phyloP scores from a whole-genome alignment of 192 early-diverging fungal species.

The Coemansia sp. region DNA sequence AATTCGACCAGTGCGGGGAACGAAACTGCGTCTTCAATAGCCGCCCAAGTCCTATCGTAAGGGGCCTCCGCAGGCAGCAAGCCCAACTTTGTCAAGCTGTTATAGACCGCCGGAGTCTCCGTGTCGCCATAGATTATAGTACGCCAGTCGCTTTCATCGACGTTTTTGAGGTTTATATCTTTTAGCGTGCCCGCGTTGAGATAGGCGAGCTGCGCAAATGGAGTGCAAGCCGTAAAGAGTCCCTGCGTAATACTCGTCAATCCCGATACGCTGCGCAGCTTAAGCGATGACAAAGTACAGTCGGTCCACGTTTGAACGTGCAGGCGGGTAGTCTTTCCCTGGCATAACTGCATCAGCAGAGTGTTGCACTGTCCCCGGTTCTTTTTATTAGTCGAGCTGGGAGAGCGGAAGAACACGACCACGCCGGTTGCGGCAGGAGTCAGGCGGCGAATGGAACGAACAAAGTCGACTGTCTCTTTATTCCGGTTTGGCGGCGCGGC shows the following conservation, averaged over 20 bases:
- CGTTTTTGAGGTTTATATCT: not conserved
- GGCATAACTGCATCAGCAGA: not conserved
- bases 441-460: not conserved
- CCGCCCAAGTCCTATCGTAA: not conserved
- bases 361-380: not conserved
- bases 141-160: not conserved
- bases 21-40: not conserved
- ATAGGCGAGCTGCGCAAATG: not conserved
- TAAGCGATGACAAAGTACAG: not conserved
- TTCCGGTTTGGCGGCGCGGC: not conserved
- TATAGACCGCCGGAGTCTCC: not conserved
- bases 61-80: not conserved
- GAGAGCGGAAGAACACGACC: not conserved
- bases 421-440: not conserved
- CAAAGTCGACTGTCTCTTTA: not conserved
- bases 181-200: not conserved
- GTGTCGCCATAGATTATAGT: not conserved
- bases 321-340: not conserved
- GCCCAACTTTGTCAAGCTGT: not conserved
- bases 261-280: not conserved
- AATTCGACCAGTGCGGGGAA: not conserved
- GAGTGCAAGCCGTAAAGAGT: not conserved
- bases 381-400: too few species aligned
- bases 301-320: not conserved
- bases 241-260: slow-evolving; percentile 5